Percentiles rank a stretch among this genome's conserved stretches.
Conservation (phyloP, 805 yeast species). For the Yamadazyma akitaensis region DNA sequence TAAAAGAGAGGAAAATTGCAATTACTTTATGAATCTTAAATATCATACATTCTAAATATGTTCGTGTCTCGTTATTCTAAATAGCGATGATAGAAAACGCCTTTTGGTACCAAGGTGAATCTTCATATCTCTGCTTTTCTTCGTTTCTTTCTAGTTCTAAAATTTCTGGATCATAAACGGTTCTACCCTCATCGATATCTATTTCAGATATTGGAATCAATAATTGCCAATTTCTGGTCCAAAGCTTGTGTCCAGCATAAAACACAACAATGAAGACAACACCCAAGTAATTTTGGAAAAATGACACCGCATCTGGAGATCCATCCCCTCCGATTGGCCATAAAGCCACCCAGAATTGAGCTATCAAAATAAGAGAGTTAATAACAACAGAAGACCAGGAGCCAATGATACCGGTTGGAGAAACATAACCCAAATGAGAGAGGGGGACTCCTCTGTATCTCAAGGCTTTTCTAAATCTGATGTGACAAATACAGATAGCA, state of each 20-base stretch:
- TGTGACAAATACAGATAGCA: constrained; percentile 37
- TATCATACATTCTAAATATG: background rate
- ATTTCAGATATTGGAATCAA: constrained; percentile 26
- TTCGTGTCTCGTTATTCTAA: constrained; percentile 1
- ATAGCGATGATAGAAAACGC: constrained; percentile 5
- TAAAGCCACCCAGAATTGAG: constrained; percentile 45
- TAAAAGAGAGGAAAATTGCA: background rate
- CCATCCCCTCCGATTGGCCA: constrained; percentile 31
- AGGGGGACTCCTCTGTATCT: constrained; percentile 25
- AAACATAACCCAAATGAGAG: constrained; percentile 30
- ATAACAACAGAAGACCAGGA: constrained; percentile 32
- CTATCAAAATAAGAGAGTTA: constrained; percentile 34
- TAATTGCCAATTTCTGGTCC: constrained; percentile 28
- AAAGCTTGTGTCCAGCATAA: constrained; percentile 33
- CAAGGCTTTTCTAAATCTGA: constrained; percentile 40
- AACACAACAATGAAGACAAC: constrained; percentile 29
- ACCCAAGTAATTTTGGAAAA: constrained; percentile 33
- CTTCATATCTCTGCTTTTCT: constrained; percentile 18
- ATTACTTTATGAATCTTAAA: too few species aligned
- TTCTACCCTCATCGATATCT: constrained; percentile 29
- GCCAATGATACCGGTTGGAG: constrained; percentile 41
- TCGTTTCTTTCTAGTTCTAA: constrained; percentile 28
- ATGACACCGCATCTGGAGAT: constrained; percentile 24
- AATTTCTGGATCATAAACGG: constrained; percentile 34
- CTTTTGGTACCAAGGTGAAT: constrained; percentile 18